Evolutionary conservation across 1,284 basidiomycete species (phyloP).

Genomic region (Sanghuangporus weigelae): DNA sequence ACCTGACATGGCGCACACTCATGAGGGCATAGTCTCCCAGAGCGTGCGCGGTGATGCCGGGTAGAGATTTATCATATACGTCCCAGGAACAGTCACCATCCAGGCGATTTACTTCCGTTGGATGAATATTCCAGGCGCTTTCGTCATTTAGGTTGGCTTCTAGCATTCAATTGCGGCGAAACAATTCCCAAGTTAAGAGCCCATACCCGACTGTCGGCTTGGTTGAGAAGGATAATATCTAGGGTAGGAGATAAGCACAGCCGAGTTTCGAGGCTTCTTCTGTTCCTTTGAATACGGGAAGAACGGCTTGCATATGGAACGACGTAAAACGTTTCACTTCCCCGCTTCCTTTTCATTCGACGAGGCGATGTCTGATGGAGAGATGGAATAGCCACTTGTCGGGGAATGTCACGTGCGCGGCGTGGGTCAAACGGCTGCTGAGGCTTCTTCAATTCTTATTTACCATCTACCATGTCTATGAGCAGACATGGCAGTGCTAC

Average conservation of each 20-base stretch:
- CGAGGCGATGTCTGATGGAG: background rate
- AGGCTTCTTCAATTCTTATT: background rate
- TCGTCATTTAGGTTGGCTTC: background rate
- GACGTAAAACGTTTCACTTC: background rate
- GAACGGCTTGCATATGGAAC: too few relatives aligned
- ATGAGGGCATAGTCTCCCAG: background rate
- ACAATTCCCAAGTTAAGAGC: background rate
- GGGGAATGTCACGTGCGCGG: background rate
- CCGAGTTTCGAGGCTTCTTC: background rate
- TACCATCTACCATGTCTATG: constrained; percentile 2
- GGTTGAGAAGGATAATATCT: background rate
- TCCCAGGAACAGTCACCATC: background rate
- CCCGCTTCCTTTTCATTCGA: too few relatives aligned
- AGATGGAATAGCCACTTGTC: background rate
- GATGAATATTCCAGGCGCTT: background rate
- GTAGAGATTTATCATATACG: background rate
- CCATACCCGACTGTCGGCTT: background rate
- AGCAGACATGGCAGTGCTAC: constrained; percentile 10
- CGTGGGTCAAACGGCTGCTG: background rate
- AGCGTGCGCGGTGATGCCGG: background rate
- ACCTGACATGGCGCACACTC: constrained; percentile 4
- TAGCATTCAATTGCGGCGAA: background rate
- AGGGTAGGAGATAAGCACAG: background rate
- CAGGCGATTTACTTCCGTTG: background rate
- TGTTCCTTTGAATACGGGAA: background rate